Evolutionary conservation across 225 moss, liverwort and hornwort genomes (phyloP).

Genomic region (Sphagnum contortum): DNA sequence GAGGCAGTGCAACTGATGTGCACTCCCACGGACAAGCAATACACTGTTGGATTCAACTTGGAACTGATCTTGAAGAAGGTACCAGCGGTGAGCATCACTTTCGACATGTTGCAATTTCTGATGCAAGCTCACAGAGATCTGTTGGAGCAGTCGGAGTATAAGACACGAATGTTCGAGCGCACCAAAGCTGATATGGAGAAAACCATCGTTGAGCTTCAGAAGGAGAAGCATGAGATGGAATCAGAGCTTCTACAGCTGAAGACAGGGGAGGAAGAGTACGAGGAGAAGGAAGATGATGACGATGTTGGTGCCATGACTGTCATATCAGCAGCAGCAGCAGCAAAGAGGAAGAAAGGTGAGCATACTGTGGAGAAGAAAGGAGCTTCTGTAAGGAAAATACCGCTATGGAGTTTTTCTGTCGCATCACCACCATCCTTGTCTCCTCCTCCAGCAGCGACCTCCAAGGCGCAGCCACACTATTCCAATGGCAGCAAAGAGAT

Average conservation of each 20-base stretch:
- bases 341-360: constrained; percentile 23
- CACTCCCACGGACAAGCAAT: constrained; percentile 2
- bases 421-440: no score
- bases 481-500: no score
- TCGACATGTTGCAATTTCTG: constrained; percentile 36
- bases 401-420: no score
- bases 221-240: constrained; percentile 6
- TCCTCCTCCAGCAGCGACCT: no score
- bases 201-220: constrained; percentile 7
- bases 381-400: constrained; percentile 22
- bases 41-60: constrained; percentile 11
- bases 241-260: constrained; percentile 1
- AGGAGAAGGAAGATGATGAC: constrained; percentile 4
- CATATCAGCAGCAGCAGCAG: constrained; percentile 9
- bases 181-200: constrained; percentile 30
- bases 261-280: constrained; percentile 14
- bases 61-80: constrained; percentile 20
- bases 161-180: constrained; percentile 23
- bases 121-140: constrained; percentile 23
- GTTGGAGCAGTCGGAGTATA: constrained; percentile 17
- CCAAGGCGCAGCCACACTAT: no score
- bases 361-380: constrained; percentile 5
- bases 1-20: constrained; percentile 25
- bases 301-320: background rate
- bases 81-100: constrained; percentile 18